Evolutionary conservation across 1,139 yeast genomes (phyloP).

Genomic region (Geotrichum phurueaensis): DNA sequence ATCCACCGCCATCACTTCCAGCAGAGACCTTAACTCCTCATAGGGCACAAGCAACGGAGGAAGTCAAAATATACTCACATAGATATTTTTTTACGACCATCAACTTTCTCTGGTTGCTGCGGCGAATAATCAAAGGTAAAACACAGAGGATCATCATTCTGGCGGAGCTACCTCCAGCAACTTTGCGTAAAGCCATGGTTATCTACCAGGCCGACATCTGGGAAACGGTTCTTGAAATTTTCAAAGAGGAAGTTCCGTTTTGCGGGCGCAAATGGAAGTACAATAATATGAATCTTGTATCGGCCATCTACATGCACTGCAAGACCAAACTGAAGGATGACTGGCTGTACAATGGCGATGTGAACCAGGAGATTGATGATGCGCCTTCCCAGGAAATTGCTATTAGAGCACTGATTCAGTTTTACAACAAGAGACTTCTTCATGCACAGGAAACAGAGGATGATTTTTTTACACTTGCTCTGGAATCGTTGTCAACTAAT

Average conservation of each 20-base stretch:
- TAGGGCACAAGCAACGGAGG: constrained; percentile 12
- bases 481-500: background rate
- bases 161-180: constrained; percentile 41
- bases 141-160: constrained; percentile 40
- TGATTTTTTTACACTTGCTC: background rate
- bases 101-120: constrained; percentile 34
- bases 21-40: constrained; percentile 4
- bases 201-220: constrained; percentile 60
- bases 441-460: constrained; percentile 24
- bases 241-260: constrained; percentile 80
- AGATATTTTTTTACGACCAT: constrained; percentile 34
- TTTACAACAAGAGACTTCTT: constrained; percentile 54
- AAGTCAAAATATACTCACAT: constrained; percentile 26
- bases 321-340: constrained; percentile 68
- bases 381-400: constrained; percentile 87
- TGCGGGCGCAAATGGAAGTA: constrained; percentile 94
- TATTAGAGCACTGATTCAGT: constrained; percentile 69
- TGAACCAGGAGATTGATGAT: constrained; percentile 67
- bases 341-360: constrained; percentile 85
- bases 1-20: constrained; percentile 12
- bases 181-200: constrained; percentile 35
- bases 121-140: constrained; percentile 35
- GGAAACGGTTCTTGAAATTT: constrained; percentile 58
- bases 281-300: constrained; percentile 86
- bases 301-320: constrained; percentile 75